Base-by-base conservation (phyloP, 768 basidiomycete genomes). In the Lactarius hatsudake region DNA sequence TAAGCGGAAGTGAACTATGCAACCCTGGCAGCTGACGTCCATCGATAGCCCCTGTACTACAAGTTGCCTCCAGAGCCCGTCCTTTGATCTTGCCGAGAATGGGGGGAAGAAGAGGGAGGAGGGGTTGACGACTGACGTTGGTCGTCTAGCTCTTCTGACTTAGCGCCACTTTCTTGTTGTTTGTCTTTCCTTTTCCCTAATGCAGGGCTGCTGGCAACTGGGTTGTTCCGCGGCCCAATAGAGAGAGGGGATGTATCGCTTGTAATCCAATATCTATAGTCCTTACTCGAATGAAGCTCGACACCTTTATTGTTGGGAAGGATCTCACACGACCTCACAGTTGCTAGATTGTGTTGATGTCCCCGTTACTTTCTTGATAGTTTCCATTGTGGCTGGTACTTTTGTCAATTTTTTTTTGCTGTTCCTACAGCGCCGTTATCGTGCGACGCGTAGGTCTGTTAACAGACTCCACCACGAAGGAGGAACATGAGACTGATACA, bases 21-120 rank as follows among this genome's bases (percentile, higher is more conserved):
- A 12, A n/a, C 13, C 28, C 2, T 20, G 15, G 7, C 18, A 26
- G 32, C 36, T 63, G 42, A 56, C 12, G 30, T 30, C 12, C 0
- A 26, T 26, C 23, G 36, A 43, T 45, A 75, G 74, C 77, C 82
- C 2, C 63, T 82, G 73, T 82, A 82, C 71, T 82, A 80, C 72
- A 75, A 75, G 36, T 58, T 80, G 5, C 81, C 81, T 7, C 72
- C 76, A 43, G 73, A 73, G 28, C 77, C 77, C 17, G 67, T 71
- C 34, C 63, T 78, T 55, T 81, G 72, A 65, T 54, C 38, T 20
- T 18, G 23, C 5, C 58, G 3, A 34, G 58, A 23, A 28, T n/a
- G 17, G 32, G 10, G 9, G 32, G 32, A 10, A 9, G 30, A 5
- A 34, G 55, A n/a, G 7, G 18, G 13, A 43, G 18, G 43, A 15